Conservation (phyloP, 2,329 filamentous ascomycete species). For the Tothia fuscella region DNA sequence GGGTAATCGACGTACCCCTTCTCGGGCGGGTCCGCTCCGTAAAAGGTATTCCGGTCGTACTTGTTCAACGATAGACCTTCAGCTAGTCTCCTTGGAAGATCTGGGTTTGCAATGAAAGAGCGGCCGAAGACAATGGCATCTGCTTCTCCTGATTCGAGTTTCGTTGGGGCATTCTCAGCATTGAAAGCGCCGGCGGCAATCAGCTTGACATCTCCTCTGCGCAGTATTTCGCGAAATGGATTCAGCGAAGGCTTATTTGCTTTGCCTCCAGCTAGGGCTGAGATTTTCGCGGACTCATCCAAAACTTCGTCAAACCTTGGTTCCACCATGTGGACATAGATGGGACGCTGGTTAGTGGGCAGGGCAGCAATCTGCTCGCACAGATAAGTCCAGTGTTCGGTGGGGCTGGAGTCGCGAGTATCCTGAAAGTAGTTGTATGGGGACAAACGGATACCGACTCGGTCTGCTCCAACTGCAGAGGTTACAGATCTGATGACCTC, state of each 20-base stretch:
- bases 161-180: conserved; percentile 14
- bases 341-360: conserved; percentile 28
- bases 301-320: conserved; percentile 39
- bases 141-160: conserved; percentile 32
- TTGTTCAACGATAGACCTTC: conserved; percentile 30
- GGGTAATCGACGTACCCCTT: conserved; percentile 33
- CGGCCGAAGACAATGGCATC: conserved; percentile 37
- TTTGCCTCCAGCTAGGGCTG: conserved; percentile 12
- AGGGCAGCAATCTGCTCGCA: conserved; percentile 36
- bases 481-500: conserved; percentile 34
- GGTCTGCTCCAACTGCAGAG: conserved; percentile 23
- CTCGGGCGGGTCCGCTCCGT: conserved; percentile 23
- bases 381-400: conserved; percentile 42
- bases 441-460: conserved; percentile 22
- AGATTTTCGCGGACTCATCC: conserved; percentile 29
- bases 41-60: conserved; percentile 36
- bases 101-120: conserved; percentile 38
- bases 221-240: conserved; percentile 3
- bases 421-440: conserved; percentile 40
- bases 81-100: conserved; percentile 34
- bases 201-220: conserved; percentile 1
- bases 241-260: not conserved
- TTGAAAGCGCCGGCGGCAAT: conserved; percentile 2
- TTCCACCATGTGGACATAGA: conserved; percentile 45
- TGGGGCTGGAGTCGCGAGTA: conserved; percentile 35